Evolutionary conservation across 345 rosid genomes (phyloP).

Genomic region (Melastoma malabathricum): DNA sequence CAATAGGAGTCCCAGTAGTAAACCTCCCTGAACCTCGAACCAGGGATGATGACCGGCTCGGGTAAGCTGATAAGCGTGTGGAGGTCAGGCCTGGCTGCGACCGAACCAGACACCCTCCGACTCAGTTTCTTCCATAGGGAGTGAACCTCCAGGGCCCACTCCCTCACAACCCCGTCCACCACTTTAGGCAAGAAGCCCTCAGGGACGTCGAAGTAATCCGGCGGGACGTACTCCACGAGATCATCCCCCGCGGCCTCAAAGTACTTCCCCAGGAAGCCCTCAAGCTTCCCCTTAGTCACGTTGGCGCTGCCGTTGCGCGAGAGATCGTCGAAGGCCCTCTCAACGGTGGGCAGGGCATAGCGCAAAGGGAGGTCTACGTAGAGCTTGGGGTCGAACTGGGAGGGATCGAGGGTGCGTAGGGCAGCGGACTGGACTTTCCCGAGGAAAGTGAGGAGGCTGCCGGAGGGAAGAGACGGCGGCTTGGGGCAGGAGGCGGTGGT

Average conservation of each 20-base stretch:
- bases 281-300: constrained; percentile 15
- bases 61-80: constrained; percentile 82
- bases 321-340: constrained; percentile 39
- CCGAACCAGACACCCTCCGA: constrained; percentile 40
- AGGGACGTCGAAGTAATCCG: constrained; percentile 54
- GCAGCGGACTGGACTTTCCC: constrained; percentile 55
- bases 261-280: constrained; percentile 15
- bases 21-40: constrained; percentile 81
- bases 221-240: constrained; percentile 34
- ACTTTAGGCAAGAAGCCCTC: constrained; percentile 57
- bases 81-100: constrained; percentile 30
- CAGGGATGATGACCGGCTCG: constrained; percentile 50
- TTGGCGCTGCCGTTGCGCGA: constrained; percentile 18
- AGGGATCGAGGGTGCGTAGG: constrained; percentile 22
- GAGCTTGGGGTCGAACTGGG: constrained; percentile 44
- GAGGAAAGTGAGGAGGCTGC: constrained; percentile 47
- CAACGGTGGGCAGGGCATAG: constrained; percentile 25
- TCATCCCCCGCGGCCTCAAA: constrained; percentile 49
- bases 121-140: constrained; percentile 64
- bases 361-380: constrained; percentile 60
- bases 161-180: constrained; percentile 43
- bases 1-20: constrained; percentile 96
- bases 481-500: no score
- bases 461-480: background rate
- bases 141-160: constrained; percentile 82